Evolutionary conservation across 257 asterid species (phyloP), one percentile per base, ranked within the genome.

Genomic region (Ballota nigra): DNA sequence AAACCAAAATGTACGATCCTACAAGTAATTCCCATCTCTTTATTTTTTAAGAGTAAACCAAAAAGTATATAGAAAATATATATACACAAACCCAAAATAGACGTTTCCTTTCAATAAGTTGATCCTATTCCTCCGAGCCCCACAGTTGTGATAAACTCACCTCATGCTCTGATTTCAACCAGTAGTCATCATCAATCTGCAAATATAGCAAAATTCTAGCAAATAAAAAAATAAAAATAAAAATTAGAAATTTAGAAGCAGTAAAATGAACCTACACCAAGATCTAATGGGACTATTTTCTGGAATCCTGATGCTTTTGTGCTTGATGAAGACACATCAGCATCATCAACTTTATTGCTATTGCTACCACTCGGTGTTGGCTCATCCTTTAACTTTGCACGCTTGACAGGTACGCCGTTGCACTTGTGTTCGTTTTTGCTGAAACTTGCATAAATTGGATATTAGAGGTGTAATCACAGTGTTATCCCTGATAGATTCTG

Each of bases 181-280:
- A 88, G 71, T 92, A 92, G 77, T 86, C 98, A 65, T 81, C 80
- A 34, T 84, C 86, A 47, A 67, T 68, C 98, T 92, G 86, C 83
- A 80, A 6, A 51, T 4, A 71, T 11, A 23, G 3, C 68, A 33
- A 47, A 55, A 40, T 29, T 33, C 34, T 56, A 19, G 56, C 55
- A 5, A 62, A 31, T 58, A 11, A 11, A 41, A n/a, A 19, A 20
- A 52, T 2, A 52, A 4, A 8, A 19, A 28, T 33, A 24, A 2
- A 0, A 4, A 43, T 31, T n/a, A 18, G 26, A 31, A 57, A 16
- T n/a, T 28, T 45, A 61, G 36, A 13, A 53, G 51, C 28, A 20
- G 74, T 15, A 10, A 19, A 18, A 58, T 52, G 47, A 68, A 89
- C 96, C 83, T 85, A 89, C 98, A 78, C 82, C 82, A 68, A 60